phyloP scores from a whole-genome alignment of 768 basidiomycete species.

The Lanmaoa pseudosensibilis region DNA sequence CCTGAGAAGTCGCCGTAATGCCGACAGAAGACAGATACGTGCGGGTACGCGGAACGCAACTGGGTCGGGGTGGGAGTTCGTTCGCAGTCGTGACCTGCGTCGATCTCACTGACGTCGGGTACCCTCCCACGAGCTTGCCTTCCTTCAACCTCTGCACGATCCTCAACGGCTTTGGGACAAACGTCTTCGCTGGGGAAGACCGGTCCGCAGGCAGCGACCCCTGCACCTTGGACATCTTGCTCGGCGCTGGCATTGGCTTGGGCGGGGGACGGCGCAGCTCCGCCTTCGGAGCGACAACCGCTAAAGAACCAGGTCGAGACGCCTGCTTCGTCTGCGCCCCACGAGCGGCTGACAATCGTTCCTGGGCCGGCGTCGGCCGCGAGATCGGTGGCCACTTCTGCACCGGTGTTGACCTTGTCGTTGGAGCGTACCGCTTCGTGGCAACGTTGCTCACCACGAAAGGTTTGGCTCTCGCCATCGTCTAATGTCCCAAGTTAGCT shows the following conservation, averaged over 20 bases:
- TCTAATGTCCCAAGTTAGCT: background rate
- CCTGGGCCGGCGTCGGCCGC: no score
- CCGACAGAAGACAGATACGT: background rate
- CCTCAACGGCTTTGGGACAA: background rate
- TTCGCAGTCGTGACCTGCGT: background rate
- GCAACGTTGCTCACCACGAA: slow-evolving; percentile 11
- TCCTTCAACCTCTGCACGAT: background rate
- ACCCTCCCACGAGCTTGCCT: background rate
- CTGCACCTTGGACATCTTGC: no score
- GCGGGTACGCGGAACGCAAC: slow-evolving; percentile 1
- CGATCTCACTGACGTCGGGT: no score
- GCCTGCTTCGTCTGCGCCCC: background rate
- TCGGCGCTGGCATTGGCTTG: no score
- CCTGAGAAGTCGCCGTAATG: background rate
- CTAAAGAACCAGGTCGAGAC: background rate
- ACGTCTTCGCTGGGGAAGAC: background rate
- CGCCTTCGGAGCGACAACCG: background rate
- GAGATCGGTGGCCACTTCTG: background rate
- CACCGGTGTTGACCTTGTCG: background rate
- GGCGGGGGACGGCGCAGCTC: background rate
- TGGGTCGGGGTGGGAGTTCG: background rate
- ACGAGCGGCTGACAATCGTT: background rate
- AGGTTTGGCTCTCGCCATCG: background rate
- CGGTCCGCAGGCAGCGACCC: background rate
- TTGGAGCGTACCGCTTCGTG: background rate